Conservation (phyloP, 371 early-diverging fungal species). For the Phascolomyces articulosus region DNA sequence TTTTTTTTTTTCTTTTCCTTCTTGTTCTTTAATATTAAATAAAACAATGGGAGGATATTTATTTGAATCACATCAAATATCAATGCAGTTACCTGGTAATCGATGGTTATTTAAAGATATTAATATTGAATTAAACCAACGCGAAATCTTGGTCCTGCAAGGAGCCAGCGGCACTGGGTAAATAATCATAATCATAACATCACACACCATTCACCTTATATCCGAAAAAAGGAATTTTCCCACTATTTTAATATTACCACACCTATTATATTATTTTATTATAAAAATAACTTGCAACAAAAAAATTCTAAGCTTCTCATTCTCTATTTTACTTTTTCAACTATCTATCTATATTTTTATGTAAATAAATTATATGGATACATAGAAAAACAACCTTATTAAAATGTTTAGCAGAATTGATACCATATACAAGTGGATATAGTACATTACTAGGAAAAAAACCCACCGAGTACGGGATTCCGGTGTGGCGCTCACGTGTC, state of each 20-base stretch:
- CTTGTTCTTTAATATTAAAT: not conserved
- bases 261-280: too few relatives aligned
- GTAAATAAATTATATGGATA: too few relatives aligned
- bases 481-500: slow-evolving; percentile 77
- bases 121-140: slow-evolving; percentile 49
- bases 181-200: not conserved
- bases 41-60: slow-evolving; percentile 6
- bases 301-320: too few relatives aligned
- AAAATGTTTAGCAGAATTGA: slow-evolving; percentile 80
- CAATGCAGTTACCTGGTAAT: slow-evolving; percentile 45
- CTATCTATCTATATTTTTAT: too few relatives aligned
- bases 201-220: not conserved
- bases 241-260: not conserved
- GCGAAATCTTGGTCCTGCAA: slow-evolving; percentile 64
- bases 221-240: not conserved
- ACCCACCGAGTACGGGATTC: slow-evolving; percentile 66
- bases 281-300: too few relatives aligned
- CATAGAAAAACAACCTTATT: slow-evolving; percentile 83
- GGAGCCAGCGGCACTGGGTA: slow-evolving; percentile 83
- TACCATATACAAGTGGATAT: slow-evolving; percentile 65
- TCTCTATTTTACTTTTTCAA: too few relatives aligned
- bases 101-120: slow-evolving; percentile 69
- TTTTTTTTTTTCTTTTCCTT: not conserved
- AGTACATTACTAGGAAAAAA: slow-evolving; percentile 62
- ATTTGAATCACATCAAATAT: slow-evolving; percentile 36